These are phyloP conservation scores for Carpinus fangiana DNA, from an alignment of 306 rosid species.

Conservation along the genomic window DNA sequence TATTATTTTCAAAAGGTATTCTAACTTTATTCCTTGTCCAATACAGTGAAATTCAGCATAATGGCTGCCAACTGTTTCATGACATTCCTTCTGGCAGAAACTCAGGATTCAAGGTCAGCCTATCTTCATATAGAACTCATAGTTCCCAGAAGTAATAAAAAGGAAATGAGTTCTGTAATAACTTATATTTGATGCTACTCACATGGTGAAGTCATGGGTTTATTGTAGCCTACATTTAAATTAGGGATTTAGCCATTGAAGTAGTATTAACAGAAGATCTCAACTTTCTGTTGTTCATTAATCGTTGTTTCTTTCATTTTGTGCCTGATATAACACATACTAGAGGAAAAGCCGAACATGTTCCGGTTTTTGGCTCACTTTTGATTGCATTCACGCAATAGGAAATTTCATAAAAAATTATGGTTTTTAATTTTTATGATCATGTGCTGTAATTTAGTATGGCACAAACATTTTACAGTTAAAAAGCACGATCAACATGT, in stretches of 20 bases:
- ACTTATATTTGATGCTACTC: background rate
- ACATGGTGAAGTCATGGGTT: background rate
- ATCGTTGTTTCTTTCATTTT: background rate
- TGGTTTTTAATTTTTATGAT: background rate
- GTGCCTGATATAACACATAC: background rate
- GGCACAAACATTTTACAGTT: background rate
- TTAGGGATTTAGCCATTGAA: background rate
- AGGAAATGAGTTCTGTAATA: slow-evolving; percentile 1
- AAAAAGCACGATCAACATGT: background rate
- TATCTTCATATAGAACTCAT: slow-evolving; percentile 14
- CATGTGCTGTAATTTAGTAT: background rate
- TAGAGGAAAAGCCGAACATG: background rate
- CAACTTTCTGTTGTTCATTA: background rate
- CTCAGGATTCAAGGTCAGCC: slow-evolving; percentile 87
- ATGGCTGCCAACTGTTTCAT: slow-evolving; percentile 73
- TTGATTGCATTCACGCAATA: background rate
- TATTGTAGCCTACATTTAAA: background rate
- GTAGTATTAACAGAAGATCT: background rate
- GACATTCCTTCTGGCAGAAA: slow-evolving; percentile 80
- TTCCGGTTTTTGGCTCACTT: background rate
- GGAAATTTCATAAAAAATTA: background rate
- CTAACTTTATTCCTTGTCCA: slow-evolving; percentile 12
- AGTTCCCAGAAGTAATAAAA: background rate
- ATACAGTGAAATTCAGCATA: slow-evolving; percentile 87
- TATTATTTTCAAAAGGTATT: background rate